These are phyloP conservation scores for Gloeopeniophorella convolvens DNA, from an alignment of 768 basidiomycete species.

Conservation along the genomic window DNA sequence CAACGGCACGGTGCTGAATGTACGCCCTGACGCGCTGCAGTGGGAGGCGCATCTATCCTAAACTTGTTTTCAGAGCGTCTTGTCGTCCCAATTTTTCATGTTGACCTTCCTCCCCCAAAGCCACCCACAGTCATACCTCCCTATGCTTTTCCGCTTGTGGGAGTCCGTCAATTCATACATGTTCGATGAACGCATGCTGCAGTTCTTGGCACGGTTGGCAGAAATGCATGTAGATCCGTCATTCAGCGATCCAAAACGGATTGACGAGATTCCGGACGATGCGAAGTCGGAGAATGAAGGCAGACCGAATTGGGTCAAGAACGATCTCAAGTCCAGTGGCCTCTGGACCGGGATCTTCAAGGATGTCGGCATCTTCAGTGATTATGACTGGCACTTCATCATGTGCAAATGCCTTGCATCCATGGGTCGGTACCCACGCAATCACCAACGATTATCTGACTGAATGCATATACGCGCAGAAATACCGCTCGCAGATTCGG, in stretches of 20 bases:
- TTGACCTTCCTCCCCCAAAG: constrained; percentile 79
- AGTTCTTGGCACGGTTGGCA: constrained; percentile 70
- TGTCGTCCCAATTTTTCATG: constrained; percentile 81
- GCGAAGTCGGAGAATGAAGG: constrained; percentile 55
- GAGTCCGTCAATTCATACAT: constrained; percentile 83
- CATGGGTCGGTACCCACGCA: constrained; percentile 49
- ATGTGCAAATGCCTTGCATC: constrained; percentile 86
- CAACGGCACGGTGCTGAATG: constrained; percentile 68
- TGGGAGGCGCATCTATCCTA: constrained; percentile 4
- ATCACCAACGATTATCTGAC: neutral
- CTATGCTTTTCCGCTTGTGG: constrained; percentile 82
- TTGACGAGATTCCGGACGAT: constrained; percentile 65
- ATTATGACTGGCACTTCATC: constrained; percentile 76
- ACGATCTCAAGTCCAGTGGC: constrained; percentile 34
- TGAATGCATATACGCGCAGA: constrained; percentile 34
- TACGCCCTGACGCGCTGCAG: constrained; percentile 31
- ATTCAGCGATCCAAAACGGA: constrained; percentile 63
- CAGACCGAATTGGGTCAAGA: constrained; percentile 47
- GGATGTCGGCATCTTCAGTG: constrained; percentile 75
- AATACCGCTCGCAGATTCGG: constrained; percentile 65
- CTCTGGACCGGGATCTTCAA: constrained; percentile 48
- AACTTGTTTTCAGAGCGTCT: constrained; percentile 43
- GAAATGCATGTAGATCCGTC: constrained; percentile 78
- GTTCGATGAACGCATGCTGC: constrained; percentile 86
- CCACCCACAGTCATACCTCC: constrained; percentile 79